Evolutionary conservation across 108 stramenopile genomes (phyloP).

Genomic region (Mediolabrus comicus): DNA sequence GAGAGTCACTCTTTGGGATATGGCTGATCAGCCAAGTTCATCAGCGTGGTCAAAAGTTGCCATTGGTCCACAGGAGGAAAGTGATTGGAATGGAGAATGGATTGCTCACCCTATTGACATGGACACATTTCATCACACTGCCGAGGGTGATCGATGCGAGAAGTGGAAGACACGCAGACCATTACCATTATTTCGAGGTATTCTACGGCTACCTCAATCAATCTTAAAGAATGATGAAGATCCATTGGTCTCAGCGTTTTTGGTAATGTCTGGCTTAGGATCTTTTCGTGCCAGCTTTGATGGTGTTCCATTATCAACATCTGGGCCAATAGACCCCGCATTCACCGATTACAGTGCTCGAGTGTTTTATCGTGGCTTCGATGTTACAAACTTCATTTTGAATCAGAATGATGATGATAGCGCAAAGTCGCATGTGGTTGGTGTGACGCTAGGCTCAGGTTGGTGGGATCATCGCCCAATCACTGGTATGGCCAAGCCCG

Average conservation of each 20-base stretch:
- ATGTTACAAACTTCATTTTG: slow-evolving; percentile 26
- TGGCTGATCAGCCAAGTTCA: neutral
- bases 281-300: slow-evolving; percentile 38
- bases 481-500: slow-evolving; percentile 21
- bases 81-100: slow-evolving; percentile 35
- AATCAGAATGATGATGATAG: neutral
- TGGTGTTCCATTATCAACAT: slow-evolving; percentile 40
- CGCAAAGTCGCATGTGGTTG: slow-evolving; percentile 9
- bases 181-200: slow-evolving; percentile 21
- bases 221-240: no score
- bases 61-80: slow-evolving; percentile 16
- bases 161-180: slow-evolving; percentile 18
- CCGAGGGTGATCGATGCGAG: neutral
- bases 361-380: slow-evolving; percentile 46
- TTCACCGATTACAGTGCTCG: slow-evolving; percentile 42
- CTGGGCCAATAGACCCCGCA: slow-evolving; percentile 41
- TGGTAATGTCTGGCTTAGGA: slow-evolving; percentile 40
- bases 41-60: slow-evolving; percentile 23
- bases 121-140: slow-evolving; percentile 13
- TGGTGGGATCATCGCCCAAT: slow-evolving; percentile 49
- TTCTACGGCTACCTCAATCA: no score
- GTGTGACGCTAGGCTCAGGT: slow-evolving; percentile 37
- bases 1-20: slow-evolving; percentile 14
- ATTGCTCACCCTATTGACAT: slow-evolving; percentile 32
- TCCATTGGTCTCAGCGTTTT: slow-evolving; percentile 17